Evolutionary conservation across 208 protist genomes (phyloP).

Genomic region (Balamuthia mandrillaris): DNA sequence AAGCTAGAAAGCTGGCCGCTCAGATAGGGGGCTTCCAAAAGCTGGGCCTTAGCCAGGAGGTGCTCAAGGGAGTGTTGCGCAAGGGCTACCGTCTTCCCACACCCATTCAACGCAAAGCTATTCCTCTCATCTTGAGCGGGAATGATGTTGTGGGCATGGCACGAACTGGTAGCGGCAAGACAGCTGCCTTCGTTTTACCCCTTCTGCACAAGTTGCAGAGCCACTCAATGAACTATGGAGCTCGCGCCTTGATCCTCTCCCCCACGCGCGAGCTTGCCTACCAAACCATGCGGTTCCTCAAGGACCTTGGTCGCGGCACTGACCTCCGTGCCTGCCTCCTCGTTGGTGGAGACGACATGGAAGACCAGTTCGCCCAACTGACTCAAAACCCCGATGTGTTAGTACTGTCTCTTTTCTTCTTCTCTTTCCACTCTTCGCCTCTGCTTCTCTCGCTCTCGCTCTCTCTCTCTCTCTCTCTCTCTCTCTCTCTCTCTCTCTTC

Average conservation of each 20-base stretch:
- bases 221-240: slow-evolving; percentile 77
- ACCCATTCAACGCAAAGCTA: slow-evolving; percentile 95
- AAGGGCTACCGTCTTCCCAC: slow-evolving; percentile 96
- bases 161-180: slow-evolving; percentile 98
- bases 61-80: slow-evolving; percentile 88
- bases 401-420: neutral
- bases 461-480: neutral
- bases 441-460: neutral
- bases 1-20: no score
- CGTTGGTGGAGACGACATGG: slow-evolving; percentile 93
- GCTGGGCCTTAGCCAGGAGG: slow-evolving; percentile 82
- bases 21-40: no score
- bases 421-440: neutral
- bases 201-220: slow-evolving; percentile 88
- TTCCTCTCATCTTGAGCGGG: slow-evolving; percentile 77
- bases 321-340: slow-evolving; percentile 88
- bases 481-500: neutral
- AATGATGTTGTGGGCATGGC: slow-evolving; percentile 99
- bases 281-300: slow-evolving; percentile 92
- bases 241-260: slow-evolving; percentile 92
- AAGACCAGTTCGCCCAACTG: slow-evolving; percentile 94
- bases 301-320: slow-evolving; percentile 88
- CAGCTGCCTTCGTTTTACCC: slow-evolving; percentile 96
- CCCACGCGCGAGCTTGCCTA: slow-evolving; percentile 97
- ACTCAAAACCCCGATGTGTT: slow-evolving; percentile 93